Evolutionary conservation across 495 filamentous ascomycete genomes (phyloP).

Genomic region (Penicillium daleae): DNA sequence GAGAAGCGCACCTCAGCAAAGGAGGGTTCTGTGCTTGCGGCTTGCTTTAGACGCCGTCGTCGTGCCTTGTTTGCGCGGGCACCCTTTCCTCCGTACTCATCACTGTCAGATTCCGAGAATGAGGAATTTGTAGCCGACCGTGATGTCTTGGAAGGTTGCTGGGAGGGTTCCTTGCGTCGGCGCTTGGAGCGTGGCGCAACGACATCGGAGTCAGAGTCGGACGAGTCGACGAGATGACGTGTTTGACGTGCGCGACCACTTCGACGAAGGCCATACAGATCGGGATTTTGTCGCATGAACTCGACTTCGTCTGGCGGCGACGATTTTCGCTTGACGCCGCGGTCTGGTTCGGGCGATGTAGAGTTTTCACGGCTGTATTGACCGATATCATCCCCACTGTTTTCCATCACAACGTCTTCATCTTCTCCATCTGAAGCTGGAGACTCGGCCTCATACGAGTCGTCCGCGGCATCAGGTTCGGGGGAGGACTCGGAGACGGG

Average conservation of each 20-base stretch:
- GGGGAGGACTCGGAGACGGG: conserved; percentile 53
- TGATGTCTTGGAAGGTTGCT: conserved; percentile 50
- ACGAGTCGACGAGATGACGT: conserved; percentile 67
- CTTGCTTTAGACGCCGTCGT: conserved; percentile 64
- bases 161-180: conserved; percentile 44
- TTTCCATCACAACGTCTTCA: conserved; percentile 75
- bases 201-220: conserved; percentile 63
- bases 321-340: conserved; percentile 76
- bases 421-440: conserved; percentile 61
- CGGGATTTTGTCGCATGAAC: conserved; percentile 88
- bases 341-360: conserved; percentile 65
- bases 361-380: conserved; percentile 60
- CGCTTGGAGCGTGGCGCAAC: conserved; percentile 47
- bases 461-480: conserved; percentile 69
- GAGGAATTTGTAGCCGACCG: conserved; percentile 49
- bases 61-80: conserved; percentile 65
- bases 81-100: conserved; percentile 72
- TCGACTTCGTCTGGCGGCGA: conserved; percentile 73
- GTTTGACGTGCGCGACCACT: conserved; percentile 69
- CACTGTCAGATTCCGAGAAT: conserved; percentile 52
- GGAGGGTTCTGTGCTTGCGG: conserved; percentile 61
- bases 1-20: conserved; percentile 86
- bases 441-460: conserved; percentile 44
- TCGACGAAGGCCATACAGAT: conserved; percentile 89
- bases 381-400: conserved; percentile 58